Evolutionary conservation across 228 moss, liverwort and hornwort species (phyloP).

Genomic region (Sphagnum fallax): DNA sequence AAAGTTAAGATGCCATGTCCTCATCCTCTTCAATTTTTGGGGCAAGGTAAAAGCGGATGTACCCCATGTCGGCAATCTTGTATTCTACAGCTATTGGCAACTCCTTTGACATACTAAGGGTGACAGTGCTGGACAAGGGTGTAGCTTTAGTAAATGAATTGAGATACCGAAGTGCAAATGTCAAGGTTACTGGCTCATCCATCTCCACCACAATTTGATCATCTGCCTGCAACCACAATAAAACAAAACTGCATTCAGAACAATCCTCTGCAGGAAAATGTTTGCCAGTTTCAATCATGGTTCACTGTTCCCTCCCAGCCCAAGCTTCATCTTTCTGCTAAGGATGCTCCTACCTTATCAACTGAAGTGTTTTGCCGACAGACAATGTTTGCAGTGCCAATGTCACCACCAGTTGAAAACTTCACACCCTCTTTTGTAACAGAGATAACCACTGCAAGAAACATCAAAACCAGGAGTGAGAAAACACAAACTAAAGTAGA

Average conservation of each 20-base stretch:
- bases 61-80: conserved; percentile 95
- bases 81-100: conserved; percentile 92
- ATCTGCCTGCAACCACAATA: conserved; percentile 37
- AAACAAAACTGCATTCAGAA: neutral
- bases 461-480: neutral
- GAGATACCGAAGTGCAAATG: conserved; percentile 82
- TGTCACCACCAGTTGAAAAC: conserved; percentile 85
- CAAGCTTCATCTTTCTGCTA: neutral
- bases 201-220: conserved; percentile 87
- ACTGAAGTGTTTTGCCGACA: conserved; percentile 84
- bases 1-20: conserved; percentile 31
- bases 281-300: too few species aligned
- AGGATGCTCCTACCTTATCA: conserved; percentile 28
- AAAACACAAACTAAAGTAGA: too few species aligned
- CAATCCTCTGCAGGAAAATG: neutral
- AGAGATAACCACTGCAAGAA: conserved; percentile 69
- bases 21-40: conserved; percentile 98
- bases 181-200: conserved; percentile 85
- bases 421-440: conserved; percentile 97
- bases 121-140: conserved; percentile 70
- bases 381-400: conserved; percentile 88
- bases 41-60: conserved; percentile 78
- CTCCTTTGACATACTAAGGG: conserved; percentile 96
- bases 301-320: neutral
- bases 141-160: conserved; percentile 97